Evolutionary conservation across 495 filamentous ascomycete genomes (phyloP), one percentile per base, ranked within the genome.

Genomic region (Neurospora terricola): DNA sequence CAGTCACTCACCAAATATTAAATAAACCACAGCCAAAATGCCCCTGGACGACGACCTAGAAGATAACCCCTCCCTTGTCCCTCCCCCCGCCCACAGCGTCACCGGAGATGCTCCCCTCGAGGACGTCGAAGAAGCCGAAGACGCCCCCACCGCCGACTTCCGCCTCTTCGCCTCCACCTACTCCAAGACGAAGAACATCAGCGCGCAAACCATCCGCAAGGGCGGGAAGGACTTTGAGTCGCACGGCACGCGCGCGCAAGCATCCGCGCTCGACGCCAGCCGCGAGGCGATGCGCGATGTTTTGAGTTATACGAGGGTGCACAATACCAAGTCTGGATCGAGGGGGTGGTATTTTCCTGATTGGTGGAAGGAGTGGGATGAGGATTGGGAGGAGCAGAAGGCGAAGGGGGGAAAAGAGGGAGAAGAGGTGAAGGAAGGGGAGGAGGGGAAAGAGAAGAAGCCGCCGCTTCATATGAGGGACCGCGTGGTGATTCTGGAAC

Each of bases 141-240:
- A 72, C 36, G 74, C 72, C 0, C 62, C 75, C 36, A 30, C 90
- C 5, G 94, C 94, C 79, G 95, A 98, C 83, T 97, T 94, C 78
- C 92, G 91, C 74, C 89, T 93, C 74, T 87, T 97, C 66, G 84
- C 86, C 43, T 82, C 85, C 66, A 78, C 91, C 69, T 89, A 88
- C 74, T 81, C 85, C 34, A 81, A 82, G 71, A 81, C 80, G 59
- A 73, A 74, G 21, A 74, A 81, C 70, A 77, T 85, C 18, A 81
- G 81, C 8, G 81, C 83, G 30, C 83, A 83, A 78, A 80, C 82
- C 5, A 81, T 86, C 70, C 83, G 85, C 23, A 80, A 79, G 48
- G 96, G 96, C 69, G 92, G 96, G 78, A 99, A 99, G 80, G 96
- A 99, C 84, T 99, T 98, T 81, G 96, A 98, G 82, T 88, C 92